These are phyloP conservation scores for Xylaria cubensis DNA, from an alignment of 495 filamentous ascomycete genomes.

Conservation along the genomic window DNA sequence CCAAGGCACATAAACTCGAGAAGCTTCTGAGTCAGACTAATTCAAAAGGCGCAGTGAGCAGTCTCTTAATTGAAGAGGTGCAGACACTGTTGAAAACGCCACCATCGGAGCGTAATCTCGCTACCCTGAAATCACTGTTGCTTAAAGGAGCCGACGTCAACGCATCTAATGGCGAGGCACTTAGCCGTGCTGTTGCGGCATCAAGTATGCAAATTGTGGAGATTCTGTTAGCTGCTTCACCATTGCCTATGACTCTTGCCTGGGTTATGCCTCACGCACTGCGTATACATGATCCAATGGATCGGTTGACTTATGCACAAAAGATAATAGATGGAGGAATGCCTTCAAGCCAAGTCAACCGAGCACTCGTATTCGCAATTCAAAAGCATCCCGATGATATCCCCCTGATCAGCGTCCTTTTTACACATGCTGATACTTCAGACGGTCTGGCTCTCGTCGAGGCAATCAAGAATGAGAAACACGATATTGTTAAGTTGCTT, in stretches of 20 bases:
- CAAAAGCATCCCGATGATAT: conserved; percentile 47
- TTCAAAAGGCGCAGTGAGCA: conserved; percentile 42
- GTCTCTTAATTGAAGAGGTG: conserved; percentile 50
- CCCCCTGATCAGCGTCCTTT: conserved; percentile 46
- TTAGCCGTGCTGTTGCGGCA: conserved; percentile 48
- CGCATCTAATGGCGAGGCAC: conserved; percentile 48
- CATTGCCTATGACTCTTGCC: conserved; percentile 41
- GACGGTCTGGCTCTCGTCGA: conserved; percentile 50
- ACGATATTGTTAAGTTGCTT: conserved; percentile 47
- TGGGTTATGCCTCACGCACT: conserved; percentile 51
- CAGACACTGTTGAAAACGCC: conserved; percentile 43
- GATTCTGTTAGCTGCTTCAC: conserved; percentile 43
- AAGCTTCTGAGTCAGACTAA: conserved; percentile 45
- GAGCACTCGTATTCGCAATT: conserved; percentile 52
- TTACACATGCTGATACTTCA: conserved; percentile 46
- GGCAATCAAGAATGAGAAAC: conserved; percentile 45
- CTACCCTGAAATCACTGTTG: conserved; percentile 46
- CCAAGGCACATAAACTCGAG: conserved; percentile 48
- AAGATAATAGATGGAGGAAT: conserved; percentile 50
- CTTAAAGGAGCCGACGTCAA: conserved; percentile 53
- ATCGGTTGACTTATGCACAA: conserved; percentile 50
- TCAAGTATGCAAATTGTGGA: conserved; percentile 49
- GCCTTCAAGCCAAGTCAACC: conserved; percentile 47
- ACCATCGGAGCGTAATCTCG: conserved; percentile 36
- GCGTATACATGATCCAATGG: conserved; percentile 50